Conservation (phyloP, 2,329 filamentous ascomycete species). For the Beauveria australis region DNA sequence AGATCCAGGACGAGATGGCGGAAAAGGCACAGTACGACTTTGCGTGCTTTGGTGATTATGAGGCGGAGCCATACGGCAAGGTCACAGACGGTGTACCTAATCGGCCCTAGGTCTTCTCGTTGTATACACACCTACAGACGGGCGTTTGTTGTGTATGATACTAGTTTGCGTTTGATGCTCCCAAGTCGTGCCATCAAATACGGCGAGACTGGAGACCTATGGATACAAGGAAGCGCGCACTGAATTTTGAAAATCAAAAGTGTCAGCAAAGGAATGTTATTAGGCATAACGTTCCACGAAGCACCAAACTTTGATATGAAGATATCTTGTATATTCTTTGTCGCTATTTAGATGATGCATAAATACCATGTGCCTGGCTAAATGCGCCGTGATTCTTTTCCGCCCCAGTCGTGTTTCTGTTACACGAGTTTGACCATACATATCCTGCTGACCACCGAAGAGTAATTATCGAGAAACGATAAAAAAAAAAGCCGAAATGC, state of each 20-base stretch:
- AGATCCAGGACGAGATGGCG: slow-evolving; percentile 51
- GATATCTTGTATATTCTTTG: background rate
- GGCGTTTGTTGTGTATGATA: background rate
- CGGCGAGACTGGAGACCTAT: no score
- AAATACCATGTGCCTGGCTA: background rate
- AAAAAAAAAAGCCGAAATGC: background rate
- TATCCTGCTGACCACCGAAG: background rate
- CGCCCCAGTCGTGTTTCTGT: background rate
- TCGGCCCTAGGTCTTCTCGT: background rate
- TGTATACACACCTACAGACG: no score
- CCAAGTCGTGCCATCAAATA: no score
- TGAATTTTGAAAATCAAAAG: no score
- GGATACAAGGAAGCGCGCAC: no score
- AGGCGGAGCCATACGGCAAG: slow-evolving; percentile 28
- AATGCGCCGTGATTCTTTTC: background rate
- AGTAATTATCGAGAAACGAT: no score
- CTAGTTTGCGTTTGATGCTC: no score
- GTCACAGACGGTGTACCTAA: slow-evolving; percentile 30
- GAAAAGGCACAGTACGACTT: slow-evolving; percentile 53
- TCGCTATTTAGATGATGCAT: background rate
- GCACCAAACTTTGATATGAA: no score
- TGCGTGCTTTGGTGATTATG: slow-evolving; percentile 54
- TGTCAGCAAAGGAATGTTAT: no score
- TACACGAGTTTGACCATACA: background rate
- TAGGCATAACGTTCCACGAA: no score